Conservation (phyloP, 2,329 filamentous ascomycete genomes). For the Arthrobotrys megalospora region DNA sequence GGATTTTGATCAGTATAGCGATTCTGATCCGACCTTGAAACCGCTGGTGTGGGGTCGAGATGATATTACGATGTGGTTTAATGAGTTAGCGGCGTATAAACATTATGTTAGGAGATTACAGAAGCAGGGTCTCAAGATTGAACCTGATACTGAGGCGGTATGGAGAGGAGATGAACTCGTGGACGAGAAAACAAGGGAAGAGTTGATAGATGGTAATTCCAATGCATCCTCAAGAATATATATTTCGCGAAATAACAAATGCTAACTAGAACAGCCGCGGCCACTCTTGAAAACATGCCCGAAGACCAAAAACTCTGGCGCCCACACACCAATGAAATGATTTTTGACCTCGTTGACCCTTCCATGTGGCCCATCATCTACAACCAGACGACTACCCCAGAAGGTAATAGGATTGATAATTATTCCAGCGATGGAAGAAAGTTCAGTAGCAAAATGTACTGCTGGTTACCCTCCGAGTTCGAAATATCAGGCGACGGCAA, state of each 20-base stretch:
- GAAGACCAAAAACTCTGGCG: constrained; percentile 74
- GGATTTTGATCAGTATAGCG: not conserved
- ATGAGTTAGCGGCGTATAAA: constrained; percentile 32
- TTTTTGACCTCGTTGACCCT: not conserved
- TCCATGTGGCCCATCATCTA: constrained; percentile 17
- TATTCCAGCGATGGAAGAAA: not conserved
- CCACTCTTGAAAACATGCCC: constrained; percentile 71
- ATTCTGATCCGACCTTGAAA: not conserved
- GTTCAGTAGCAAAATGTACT: not conserved
- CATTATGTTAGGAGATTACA: constrained; percentile 5
- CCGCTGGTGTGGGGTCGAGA: constrained; percentile 5
- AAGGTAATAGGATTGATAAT: not conserved
- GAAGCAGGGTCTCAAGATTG: constrained; percentile 21
- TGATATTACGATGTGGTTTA: constrained; percentile 6
- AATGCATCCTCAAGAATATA: not conserved
- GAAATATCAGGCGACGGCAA: constrained; percentile 13
- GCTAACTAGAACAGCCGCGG: not conserved
- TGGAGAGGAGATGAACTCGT: constrained; percentile 31
- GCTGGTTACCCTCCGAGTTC: constrained; percentile 33
- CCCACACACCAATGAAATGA: constrained; percentile 71
- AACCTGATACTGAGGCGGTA: constrained; percentile 27
- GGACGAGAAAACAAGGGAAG: constrained; percentile 12
- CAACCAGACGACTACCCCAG: not conserved
- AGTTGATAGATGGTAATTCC: constrained; percentile 21
- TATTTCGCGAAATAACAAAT: too few species aligned